Percentiles rank a stretch among this genome's conserved stretches.
Conservation (phyloP, 441 rosid species). For the Pelargonium australe region DNA sequence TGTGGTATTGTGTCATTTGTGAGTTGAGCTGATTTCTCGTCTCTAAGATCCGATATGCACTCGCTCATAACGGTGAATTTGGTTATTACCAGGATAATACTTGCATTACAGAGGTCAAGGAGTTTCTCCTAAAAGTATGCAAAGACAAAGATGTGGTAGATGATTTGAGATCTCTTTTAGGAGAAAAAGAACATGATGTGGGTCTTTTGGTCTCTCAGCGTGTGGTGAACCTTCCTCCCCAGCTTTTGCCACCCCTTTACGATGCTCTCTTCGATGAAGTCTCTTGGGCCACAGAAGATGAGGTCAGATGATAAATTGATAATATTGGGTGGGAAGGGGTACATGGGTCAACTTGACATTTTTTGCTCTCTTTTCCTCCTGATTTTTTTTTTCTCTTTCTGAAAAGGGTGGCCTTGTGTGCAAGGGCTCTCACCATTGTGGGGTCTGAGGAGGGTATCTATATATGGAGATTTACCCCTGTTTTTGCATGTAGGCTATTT, state of each 20-base stretch:
- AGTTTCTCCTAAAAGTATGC: conserved; percentile 53
- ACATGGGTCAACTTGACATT: conserved; percentile 20
- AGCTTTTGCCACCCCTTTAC: conserved; percentile 76
- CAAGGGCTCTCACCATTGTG: too few species aligned
- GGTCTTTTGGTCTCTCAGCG: conserved; percentile 83
- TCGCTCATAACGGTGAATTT: neutral
- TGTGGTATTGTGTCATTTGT: neutral
- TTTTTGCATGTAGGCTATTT: too few species aligned
- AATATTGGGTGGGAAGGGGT: conserved; percentile 7
- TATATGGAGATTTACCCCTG: too few species aligned
- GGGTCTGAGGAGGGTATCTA: too few species aligned
- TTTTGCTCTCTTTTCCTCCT: conserved; percentile 2
- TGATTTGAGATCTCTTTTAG: conserved; percentile 40
- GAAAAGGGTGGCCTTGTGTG: too few species aligned
- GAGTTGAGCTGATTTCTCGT: neutral
- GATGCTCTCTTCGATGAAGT: conserved; percentile 78
- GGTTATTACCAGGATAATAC: conserved; percentile 41
- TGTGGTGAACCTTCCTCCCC: conserved; percentile 78
- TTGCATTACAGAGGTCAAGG: conserved; percentile 50
- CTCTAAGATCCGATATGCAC: neutral
- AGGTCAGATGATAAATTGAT: conserved; percentile 41
- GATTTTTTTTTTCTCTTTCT: too few species aligned
- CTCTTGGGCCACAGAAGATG: conserved; percentile 82
- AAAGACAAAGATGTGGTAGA: conserved; percentile 32
- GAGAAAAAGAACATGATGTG: conserved; percentile 40